Evolutionary conservation across 2,329 filamentous ascomycete genomes (phyloP).

Genomic region (Aspergillus felis): DNA sequence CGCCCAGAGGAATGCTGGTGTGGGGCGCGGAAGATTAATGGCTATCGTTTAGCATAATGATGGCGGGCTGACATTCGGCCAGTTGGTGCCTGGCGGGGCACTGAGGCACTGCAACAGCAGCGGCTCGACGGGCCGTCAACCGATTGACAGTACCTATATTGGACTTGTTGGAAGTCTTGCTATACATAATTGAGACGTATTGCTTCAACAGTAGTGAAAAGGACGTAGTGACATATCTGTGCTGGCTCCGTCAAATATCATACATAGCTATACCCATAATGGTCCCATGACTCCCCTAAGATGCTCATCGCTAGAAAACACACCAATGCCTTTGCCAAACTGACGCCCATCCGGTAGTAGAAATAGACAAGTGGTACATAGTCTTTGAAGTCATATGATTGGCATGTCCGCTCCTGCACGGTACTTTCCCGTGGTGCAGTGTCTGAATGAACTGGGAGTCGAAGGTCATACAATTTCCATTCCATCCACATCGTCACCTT

Average conservation of each 20-base stretch:
- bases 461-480: slow-evolving; percentile 42
- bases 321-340: background rate
- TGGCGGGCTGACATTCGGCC: too few relatives aligned
- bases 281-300: background rate
- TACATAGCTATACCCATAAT: background rate
- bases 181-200: background rate
- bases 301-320: background rate
- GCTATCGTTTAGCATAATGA: too few relatives aligned
- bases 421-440: background rate
- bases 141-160: slow-evolving; percentile 1
- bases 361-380: background rate
- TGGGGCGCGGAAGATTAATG: background rate
- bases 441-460: background rate
- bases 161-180: background rate
- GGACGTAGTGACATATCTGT: background rate
- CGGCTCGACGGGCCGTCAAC: slow-evolving; percentile 16
- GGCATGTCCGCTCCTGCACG: background rate
- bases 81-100: slow-evolving; percentile 3
- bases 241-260: background rate
- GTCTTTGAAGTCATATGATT: background rate
- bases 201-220: background rate
- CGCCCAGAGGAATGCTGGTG: background rate
- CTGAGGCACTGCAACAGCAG: background rate
- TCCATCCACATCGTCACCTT: slow-evolving; percentile 46
- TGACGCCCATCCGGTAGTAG: background rate